Evolutionary conservation across 495 filamentous ascomycete genomes (phyloP), one percentile per base, ranked within the genome.

Genomic region (Aspergillus nanangensis): DNA sequence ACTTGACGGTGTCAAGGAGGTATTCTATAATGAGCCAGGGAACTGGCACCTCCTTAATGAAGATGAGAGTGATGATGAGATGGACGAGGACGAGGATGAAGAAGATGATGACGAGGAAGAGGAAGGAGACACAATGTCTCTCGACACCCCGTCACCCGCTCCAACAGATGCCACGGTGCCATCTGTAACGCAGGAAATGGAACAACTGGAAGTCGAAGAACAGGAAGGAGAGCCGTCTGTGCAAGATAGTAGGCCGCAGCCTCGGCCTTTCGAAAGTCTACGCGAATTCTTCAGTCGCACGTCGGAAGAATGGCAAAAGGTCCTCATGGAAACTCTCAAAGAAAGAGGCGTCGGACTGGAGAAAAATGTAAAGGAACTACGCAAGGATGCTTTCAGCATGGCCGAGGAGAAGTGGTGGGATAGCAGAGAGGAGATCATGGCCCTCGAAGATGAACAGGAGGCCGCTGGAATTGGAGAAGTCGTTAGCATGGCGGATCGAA

Each of bases 361-460:
- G 31, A 86, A 87, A 64, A 76, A 79, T 4, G 71, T 95, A 52
- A 98, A 98, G 71, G 93, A 96, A 70, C 76, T 96, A 47, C 87
- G 91, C 56, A 86, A 90, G 50, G 81, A 78, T 38, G 93, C 91
- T 2, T 98, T 96, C 60, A 81, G 87, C 52, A 72, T 84, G 45
- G 89, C 89, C 33, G 93, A 98, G 69, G 87, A 88, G 63, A 95
- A 91, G 60, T 98, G 93, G 93, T 98, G 93, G 93, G 93, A 96
- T 72, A 91, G 87, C 61, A 76, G 93, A 54, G 93, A 98, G 66
- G 93, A 98, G 68, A 87, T 98, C 50, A 86, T 82, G 47, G 87
- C 83, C 7, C 71, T 96, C 51, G 93, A 98, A 67, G 92, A 96
- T 67, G 91, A 95, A 67, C 92, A 96, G 65, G 90, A 96, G 67